Conservation (phyloP, 805 yeast genomes). For the Kluyveromyces dobzhanskii region DNA sequence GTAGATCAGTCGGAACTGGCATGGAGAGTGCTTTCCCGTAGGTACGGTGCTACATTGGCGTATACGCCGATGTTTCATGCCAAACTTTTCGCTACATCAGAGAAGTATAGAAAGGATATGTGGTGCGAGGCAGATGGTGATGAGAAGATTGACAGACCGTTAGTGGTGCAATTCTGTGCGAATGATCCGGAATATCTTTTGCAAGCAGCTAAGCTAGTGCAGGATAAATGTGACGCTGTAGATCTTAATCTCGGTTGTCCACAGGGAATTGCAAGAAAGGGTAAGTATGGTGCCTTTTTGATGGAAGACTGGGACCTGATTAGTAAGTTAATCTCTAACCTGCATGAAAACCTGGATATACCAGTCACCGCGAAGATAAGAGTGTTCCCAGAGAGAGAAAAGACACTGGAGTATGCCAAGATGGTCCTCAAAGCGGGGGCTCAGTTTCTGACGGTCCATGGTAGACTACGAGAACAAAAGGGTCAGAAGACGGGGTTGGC, state of each 20-base stretch:
- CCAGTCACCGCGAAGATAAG: conserved; percentile 97
- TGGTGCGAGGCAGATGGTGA: conserved; percentile 72
- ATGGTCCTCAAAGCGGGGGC: conserved; percentile 92
- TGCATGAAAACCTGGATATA: conserved; percentile 65
- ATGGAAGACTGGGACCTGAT: conserved; percentile 97
- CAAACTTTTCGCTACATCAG: conserved; percentile 73
- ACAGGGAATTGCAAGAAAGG: conserved; percentile 92
- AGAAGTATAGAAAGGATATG: conserved; percentile 70
- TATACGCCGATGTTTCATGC: conserved; percentile 98
- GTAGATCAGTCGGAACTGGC: conserved; percentile 96
- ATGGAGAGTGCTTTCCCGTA: conserved; percentile 82
- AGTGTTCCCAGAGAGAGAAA: conserved; percentile 75
- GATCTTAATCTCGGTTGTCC: conserved; percentile 97
- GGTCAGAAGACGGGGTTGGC: conserved; percentile 96
- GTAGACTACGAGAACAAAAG: conserved; percentile 94
- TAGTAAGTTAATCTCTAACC: conserved; percentile 54
- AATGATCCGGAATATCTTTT: conserved; percentile 83
- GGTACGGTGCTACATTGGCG: conserved; percentile 87
- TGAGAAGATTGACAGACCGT: conserved; percentile 61
- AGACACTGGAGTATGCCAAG: conserved; percentile 77
- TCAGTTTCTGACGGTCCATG: conserved; percentile 89
- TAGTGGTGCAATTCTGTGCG: conserved; percentile 93
- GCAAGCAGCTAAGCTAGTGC: conserved; percentile 73
- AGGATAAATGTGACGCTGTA: conserved; percentile 86
- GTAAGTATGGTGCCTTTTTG: conserved; percentile 88